phyloP scores from a whole-genome alignment of 805 yeast genomes.

The Ogataea populi-albae region DNA sequence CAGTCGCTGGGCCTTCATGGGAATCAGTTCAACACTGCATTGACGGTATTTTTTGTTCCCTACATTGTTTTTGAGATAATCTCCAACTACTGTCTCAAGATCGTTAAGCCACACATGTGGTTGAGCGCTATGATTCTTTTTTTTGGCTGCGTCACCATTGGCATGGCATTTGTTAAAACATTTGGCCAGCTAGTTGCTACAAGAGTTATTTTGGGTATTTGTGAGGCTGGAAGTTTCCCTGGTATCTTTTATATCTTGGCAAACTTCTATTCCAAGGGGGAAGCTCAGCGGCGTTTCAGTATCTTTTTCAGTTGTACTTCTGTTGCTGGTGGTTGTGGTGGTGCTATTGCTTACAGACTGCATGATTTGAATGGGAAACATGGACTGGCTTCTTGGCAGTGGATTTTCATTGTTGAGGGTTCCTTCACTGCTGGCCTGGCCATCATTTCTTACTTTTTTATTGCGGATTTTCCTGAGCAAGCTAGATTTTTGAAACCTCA shows the following conservation, averaged over 20 bases:
- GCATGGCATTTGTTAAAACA: conserved; percentile 61
- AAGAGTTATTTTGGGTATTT: conserved; percentile 62
- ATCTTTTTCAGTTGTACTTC: conserved; percentile 70
- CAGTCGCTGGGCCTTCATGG: conserved; percentile 52
- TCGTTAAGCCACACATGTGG: conserved; percentile 63
- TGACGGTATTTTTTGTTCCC: conserved; percentile 71
- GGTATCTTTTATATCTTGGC: conserved; percentile 69
- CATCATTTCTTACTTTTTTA: conserved; percentile 38
- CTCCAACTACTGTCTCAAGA: conserved; percentile 59
- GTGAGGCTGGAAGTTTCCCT: conserved; percentile 73
- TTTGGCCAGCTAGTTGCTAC: conserved; percentile 60
- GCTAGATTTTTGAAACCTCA: conserved; percentile 49
- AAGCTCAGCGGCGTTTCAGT: conserved; percentile 67
- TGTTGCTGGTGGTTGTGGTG: conserved; percentile 77
- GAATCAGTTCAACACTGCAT: conserved; percentile 59
- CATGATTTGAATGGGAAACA: conserved; percentile 48
- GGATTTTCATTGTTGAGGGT: conserved; percentile 43
- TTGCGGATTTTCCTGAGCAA: conserved; percentile 74
- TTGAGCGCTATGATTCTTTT: conserved; percentile 52
- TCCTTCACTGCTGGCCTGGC: conserved; percentile 35
- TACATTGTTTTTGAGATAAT: conserved; percentile 63
- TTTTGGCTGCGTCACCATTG: conserved; percentile 64
- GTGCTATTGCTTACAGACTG: conserved; percentile 66
- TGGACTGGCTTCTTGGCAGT: conserved; percentile 45
- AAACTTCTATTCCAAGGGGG: conserved; percentile 60